Percentiles rank a stretch among this genome's conserved stretches.
phyloP scores from a whole-genome alignment of 805 yeast genomes.

The Diddensiella santjacobensis region DNA sequence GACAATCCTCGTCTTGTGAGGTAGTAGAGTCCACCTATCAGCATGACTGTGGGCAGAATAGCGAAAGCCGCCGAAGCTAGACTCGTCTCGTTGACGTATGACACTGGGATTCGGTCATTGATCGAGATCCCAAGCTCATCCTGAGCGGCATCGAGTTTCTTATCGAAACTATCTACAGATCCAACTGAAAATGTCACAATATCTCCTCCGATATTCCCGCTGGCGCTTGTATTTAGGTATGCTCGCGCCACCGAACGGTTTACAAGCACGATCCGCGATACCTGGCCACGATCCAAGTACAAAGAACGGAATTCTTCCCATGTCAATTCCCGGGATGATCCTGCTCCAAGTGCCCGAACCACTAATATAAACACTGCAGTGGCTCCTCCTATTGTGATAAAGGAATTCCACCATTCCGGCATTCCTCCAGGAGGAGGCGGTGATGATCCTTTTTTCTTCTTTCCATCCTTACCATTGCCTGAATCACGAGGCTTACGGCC shows the following conservation, averaged over 20 bases:
- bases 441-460: background rate
- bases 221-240: slow-evolving; percentile 45
- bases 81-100: slow-evolving; percentile 70
- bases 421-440: slow-evolving; percentile 9
- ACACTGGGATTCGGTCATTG: slow-evolving; percentile 71
- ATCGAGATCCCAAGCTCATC: slow-evolving; percentile 59
- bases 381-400: slow-evolving; percentile 10
- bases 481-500: slow-evolving; percentile 1
- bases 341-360: slow-evolving; percentile 3
- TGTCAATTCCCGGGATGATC: slow-evolving; percentile 50
- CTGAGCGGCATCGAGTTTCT: slow-evolving; percentile 70
- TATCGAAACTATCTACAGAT: slow-evolving; percentile 83
- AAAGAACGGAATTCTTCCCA: slow-evolving; percentile 87
- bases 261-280: slow-evolving; percentile 66
- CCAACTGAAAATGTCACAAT: slow-evolving; percentile 73
- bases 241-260: slow-evolving; percentile 76
- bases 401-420: slow-evolving; percentile 2
- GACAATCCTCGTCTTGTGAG: slow-evolving; percentile 63
- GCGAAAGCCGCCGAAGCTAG: slow-evolving; percentile 60
- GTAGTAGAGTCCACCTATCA: slow-evolving; percentile 86
- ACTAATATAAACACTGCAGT: slow-evolving; percentile 9
- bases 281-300: slow-evolving; percentile 73
- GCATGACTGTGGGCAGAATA: slow-evolving; percentile 80
- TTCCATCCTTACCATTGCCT: slow-evolving; percentile 3
- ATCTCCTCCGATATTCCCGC: slow-evolving; percentile 47